A percentile compares a stretch with the other conserved stretches of the same genome.
These are phyloP conservation scores for Entoloma clypeatum DNA, from an alignment of 1,284 basidiomycete genomes.

Conservation along the genomic window DNA sequence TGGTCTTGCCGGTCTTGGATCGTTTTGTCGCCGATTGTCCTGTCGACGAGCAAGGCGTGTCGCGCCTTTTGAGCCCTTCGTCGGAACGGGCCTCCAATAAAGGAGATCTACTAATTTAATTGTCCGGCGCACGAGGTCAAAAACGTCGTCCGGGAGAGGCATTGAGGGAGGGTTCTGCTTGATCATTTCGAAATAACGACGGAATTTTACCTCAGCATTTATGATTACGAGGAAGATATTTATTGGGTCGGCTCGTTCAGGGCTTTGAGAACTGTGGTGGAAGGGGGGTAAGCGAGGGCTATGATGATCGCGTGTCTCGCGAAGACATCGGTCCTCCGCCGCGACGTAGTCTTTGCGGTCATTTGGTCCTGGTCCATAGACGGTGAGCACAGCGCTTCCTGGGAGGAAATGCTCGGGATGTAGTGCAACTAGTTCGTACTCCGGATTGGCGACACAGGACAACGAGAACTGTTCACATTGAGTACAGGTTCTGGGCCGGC, in stretches of 20 bases:
- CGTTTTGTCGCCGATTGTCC: not conserved
- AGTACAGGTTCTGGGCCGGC: conserved; percentile 3
- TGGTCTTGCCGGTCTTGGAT: not conserved
- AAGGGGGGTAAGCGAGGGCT: conserved; percentile 14
- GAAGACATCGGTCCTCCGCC: conserved; percentile 13
- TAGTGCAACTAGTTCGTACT: conserved; percentile 18
- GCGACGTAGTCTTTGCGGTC: conserved; percentile 10
- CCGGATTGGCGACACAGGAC: conserved; percentile 5
- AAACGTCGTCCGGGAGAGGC: conserved; percentile 10
- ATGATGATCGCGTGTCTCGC: conserved; percentile 7
- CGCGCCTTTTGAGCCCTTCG: conserved; percentile 9
- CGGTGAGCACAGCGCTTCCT: conserved; percentile 8
- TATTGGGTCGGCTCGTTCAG: not conserved
- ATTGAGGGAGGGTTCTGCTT: conserved; percentile 1
- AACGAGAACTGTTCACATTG: conserved; percentile 9
- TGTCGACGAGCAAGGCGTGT: not conserved
- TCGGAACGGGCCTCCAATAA: conserved; percentile 10
- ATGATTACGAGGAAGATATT: conserved; percentile 19
- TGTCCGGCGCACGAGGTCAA: conserved; percentile 9
- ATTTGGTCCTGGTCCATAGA: conserved; percentile 7
- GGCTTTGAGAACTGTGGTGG: not conserved
- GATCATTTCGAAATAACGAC: conserved; percentile 14
- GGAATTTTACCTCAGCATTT: conserved; percentile 20
- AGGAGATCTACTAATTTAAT: conserved; percentile 5
- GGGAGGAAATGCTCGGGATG: conserved; percentile 22